These are phyloP conservation scores for Corylus heterophylla DNA, from an alignment of 306 rosid genomes.

Conservation along the genomic window DNA sequence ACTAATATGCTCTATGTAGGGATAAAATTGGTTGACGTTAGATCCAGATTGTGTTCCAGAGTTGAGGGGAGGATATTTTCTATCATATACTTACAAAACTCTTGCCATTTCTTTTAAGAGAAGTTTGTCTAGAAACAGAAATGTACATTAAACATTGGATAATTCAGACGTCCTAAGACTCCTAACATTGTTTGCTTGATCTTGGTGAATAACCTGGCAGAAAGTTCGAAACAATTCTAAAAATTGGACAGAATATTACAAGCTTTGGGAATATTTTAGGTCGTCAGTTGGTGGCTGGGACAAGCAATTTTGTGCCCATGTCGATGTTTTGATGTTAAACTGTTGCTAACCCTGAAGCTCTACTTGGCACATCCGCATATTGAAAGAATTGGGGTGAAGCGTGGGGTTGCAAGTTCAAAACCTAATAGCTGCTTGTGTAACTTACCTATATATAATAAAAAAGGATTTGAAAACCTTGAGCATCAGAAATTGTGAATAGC, in stretches of 20 bases:
- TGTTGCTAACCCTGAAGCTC: not conserved
- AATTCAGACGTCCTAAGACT: not conserved
- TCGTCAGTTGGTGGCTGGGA: not conserved
- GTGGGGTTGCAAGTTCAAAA: not conserved
- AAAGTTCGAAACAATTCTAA: not conserved
- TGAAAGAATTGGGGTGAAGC: not conserved
- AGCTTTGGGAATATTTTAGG: not conserved
- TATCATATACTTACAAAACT: not conserved
- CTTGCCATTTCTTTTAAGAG: not conserved
- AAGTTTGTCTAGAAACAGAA: not conserved
- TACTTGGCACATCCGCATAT: not conserved
- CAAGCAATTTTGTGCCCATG: not conserved
- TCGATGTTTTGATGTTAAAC: not conserved
- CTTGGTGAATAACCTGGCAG: not conserved
- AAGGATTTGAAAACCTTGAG: not conserved
- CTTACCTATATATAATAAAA: not conserved
- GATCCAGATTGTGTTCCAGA: not conserved
- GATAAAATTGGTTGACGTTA: not conserved
- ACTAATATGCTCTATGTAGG: not conserved
- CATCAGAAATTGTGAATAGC: not conserved
- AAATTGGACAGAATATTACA: not conserved
- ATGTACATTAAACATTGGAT: not conserved
- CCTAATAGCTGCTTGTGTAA: not conserved
- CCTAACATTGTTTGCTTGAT: not conserved
- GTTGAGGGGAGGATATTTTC: not conserved